Base-by-base conservation (phyloP, 2,329 filamentous ascomycete genomes). In the Fusarium hainanense region DNA sequence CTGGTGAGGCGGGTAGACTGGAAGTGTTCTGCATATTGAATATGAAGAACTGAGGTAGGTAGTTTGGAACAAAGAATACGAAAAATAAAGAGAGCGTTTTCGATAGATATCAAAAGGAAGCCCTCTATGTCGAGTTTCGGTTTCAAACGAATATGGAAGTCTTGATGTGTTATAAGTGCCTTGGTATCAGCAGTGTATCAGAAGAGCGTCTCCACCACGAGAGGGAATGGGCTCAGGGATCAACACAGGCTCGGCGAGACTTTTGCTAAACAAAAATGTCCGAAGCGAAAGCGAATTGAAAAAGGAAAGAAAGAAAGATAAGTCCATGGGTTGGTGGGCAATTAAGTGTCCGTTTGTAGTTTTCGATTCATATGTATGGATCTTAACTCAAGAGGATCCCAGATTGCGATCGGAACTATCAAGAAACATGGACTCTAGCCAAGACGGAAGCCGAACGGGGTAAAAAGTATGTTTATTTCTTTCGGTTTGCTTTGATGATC, bases 11-110 rank as follows among this genome's bases (percentile, higher is more conserved):
- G 27, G 64, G 65, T 11, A 69, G 54, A 47, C 65, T 71, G 12
- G 69, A 71, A 27, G 63, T 54, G 64, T 73, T 74, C 40, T 67
- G 63, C 69, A 74, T 75, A 54, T 30, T 61, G 63, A 49, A n/a
- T 37, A 51, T 47, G 27, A 43, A 30, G 44, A 41, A 23, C 49
- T 27, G 27, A 30, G 12, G 27, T 28, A 51, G 54, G 52, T 49
- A 49, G 40, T 41, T 52, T 34, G 28, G 48, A 44, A 41, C 40
- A 58, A 49, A 48, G 47, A 16, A 52, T 46, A 48, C n/a, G 20
- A 42, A 54, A 44, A 55, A 37, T 27, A 23, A 54, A 58, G 48
- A 55, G 52, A 40, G 20, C 34, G 54, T 56, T 52, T 46, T 66
- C 37, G 63, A 61, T 49, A 54, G 47, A 49, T 46, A 55, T 58